Conservation (phyloP, 257 asterid genomes). For the Parsonsia alboflavescens region DNA sequence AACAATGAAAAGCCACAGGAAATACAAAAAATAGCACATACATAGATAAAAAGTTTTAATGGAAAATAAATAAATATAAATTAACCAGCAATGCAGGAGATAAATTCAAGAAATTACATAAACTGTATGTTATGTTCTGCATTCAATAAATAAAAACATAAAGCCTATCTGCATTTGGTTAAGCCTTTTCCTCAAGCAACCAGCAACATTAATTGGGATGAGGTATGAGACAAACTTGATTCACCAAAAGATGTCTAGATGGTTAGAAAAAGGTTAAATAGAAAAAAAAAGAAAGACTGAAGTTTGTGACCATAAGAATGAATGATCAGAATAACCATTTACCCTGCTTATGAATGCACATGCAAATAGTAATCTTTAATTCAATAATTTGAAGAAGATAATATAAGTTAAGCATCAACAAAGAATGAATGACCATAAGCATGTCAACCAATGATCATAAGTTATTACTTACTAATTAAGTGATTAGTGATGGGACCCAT, state of each 20-base stretch:
- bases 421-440: too few relatives aligned
- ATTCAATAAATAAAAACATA: neutral
- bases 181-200: neutral
- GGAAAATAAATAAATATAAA: too few relatives aligned
- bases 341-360: neutral
- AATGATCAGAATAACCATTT: neutral
- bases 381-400: too few relatives aligned
- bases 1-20: neutral
- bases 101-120: neutral
- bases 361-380: neutral
- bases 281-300: neutral
- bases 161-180: neutral
- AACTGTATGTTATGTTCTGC: neutral
- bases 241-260: neutral
- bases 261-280: neutral
- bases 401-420: too few relatives aligned
- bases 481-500: neutral
- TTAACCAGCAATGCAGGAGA: neutral
- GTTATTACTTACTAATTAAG: neutral
- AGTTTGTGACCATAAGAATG: neutral
- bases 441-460: too few relatives aligned
- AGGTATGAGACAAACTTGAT: neutral
- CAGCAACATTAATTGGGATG: neutral
- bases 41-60: too few relatives aligned
- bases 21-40: neutral